Evolutionary conservation across 2,329 filamentous ascomycete species (phyloP).

Genomic region (Colletotrichum phormii): DNA sequence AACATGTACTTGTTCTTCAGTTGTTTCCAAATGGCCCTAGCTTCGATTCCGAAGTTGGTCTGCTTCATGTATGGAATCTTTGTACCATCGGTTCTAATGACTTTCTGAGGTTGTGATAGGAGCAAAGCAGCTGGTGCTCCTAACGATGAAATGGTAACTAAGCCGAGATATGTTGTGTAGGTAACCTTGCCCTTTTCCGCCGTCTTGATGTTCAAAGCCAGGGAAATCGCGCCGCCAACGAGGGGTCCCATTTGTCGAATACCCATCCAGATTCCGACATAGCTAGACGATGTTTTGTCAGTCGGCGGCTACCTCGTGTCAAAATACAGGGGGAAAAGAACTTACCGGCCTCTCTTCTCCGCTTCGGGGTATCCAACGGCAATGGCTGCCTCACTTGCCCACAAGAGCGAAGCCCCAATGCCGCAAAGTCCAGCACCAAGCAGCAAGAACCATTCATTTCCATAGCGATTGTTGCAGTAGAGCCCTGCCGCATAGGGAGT

Average conservation of each 20-base stretch:
- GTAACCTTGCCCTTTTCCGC: slow-evolving; percentile 51
- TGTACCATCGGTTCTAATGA: slow-evolving; percentile 56
- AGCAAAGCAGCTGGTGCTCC: slow-evolving; percentile 55
- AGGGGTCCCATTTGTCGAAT: slow-evolving; percentile 41
- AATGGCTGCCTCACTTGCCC: slow-evolving; percentile 51
- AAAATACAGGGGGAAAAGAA: background rate
- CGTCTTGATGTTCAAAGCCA: slow-evolving; percentile 57
- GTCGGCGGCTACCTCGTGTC: background rate
- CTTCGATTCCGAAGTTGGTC: slow-evolving; percentile 21
- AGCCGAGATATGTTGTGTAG: slow-evolving; percentile 56
- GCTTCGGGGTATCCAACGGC: slow-evolving; percentile 74
- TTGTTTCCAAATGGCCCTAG: slow-evolving; percentile 30
- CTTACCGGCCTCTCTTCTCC: slow-evolving; percentile 62
- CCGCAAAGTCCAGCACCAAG: slow-evolving; percentile 55
- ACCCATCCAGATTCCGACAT: slow-evolving; percentile 31
- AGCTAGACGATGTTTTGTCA: background rate
- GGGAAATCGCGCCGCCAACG: slow-evolving; percentile 62
- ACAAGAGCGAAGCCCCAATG: slow-evolving; percentile 49
- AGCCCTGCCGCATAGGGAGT: slow-evolving; percentile 55
- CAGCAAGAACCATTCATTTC: slow-evolving; percentile 55
- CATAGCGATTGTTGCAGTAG: slow-evolving; percentile 57
- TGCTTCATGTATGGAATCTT: slow-evolving; percentile 42
- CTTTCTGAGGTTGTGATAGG: slow-evolving; percentile 57
- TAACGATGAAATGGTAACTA: slow-evolving; percentile 60
- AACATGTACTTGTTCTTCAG: slow-evolving; percentile 31